These are phyloP conservation scores for Hawksworthiomyces lignivorus DNA, from an alignment of 2,329 filamentous ascomycete species.

Conservation along the genomic window DNA sequence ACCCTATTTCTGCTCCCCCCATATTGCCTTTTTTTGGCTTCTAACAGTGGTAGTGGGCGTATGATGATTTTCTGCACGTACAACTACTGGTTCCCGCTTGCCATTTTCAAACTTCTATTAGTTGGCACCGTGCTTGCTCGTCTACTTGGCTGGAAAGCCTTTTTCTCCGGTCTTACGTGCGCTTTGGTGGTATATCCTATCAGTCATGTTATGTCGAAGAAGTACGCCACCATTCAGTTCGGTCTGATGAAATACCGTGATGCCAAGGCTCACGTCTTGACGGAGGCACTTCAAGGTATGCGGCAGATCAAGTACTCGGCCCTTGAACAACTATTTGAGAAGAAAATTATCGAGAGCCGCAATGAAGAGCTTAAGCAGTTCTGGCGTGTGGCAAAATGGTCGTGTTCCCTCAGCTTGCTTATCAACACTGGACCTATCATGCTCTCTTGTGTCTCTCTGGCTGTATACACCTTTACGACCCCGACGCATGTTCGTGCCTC, in stretches of 20 bases:
- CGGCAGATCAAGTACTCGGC: constrained; percentile 31
- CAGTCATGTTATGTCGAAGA: constrained; percentile 22
- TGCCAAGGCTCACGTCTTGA: constrained; percentile 26
- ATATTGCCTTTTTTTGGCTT: too few relatives aligned
- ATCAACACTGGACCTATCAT: constrained; percentile 25
- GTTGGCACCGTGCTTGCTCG: constrained; percentile 23
- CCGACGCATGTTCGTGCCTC: constrained; percentile 25
- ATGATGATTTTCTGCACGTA: constrained; percentile 25
- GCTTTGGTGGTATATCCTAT: constrained; percentile 22
- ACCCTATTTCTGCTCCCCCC: too few relatives aligned
- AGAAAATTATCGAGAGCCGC: constrained; percentile 25
- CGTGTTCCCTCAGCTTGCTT: constrained; percentile 22
- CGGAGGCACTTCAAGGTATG: constrained; percentile 29
- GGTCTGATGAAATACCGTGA: constrained; percentile 29
- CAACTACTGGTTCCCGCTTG: constrained; percentile 26
- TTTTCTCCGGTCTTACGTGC: constrained; percentile 23
- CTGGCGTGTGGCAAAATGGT: constrained; percentile 24
- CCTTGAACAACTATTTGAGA: constrained; percentile 27
- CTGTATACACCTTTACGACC: constrained; percentile 25
- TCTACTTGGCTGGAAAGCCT: constrained; percentile 25
- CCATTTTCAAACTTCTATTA: constrained; percentile 26
- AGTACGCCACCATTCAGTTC: constrained; percentile 24
- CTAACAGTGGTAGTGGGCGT: constrained; percentile 17
- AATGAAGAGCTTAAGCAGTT: constrained; percentile 28
- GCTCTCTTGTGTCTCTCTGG: constrained; percentile 25